These are phyloP conservation scores for Lasiodiplodia citricola DNA, from an alignment of 2,329 filamentous ascomycete species.

Conservation along the genomic window DNA sequence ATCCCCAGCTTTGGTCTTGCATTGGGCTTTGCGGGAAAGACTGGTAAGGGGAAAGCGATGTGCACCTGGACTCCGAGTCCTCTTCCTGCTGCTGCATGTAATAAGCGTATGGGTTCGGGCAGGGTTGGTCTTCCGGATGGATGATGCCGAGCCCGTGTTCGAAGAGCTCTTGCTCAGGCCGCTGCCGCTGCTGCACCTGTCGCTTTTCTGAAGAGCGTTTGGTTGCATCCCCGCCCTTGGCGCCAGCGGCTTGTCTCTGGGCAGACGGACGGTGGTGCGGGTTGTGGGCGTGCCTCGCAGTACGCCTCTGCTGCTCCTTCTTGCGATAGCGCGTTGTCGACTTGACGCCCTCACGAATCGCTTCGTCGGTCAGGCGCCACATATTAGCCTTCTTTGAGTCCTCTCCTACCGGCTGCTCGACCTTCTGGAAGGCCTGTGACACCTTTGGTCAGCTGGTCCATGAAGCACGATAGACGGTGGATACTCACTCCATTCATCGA, in stretches of 20 bases:
- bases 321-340: conserved; percentile 72
- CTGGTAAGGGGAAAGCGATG: background rate
- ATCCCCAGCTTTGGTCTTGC: conserved; percentile 10
- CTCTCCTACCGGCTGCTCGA: conserved; percentile 49
- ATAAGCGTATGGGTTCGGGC: background rate
- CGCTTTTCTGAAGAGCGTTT: conserved; percentile 18
- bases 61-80: background rate
- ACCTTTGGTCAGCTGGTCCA: background rate
- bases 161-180: background rate
- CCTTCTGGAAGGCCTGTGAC: conserved; percentile 62
- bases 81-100: background rate
- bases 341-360: conserved; percentile 73
- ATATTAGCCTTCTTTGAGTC: conserved; percentile 70
- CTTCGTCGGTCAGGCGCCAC: conserved; percentile 78
- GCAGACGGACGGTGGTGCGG: conserved; percentile 34
- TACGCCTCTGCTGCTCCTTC: conserved; percentile 36
- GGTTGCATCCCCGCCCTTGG: conserved; percentile 53
- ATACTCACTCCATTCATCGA: conserved; percentile 88
- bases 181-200: background rate
- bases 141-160: background rate
- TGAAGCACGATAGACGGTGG: conserved; percentile 2
- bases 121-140: background rate
- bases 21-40: conserved; percentile 8
- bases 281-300: conserved; percentile 17
- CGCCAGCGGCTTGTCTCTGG: conserved; percentile 52